Percentiles rank a stretch among this genome's conserved stretches.
Evolutionary conservation across 495 filamentous ascomycete species (phyloP).

Genomic region (Hypoxylon rickii): DNA sequence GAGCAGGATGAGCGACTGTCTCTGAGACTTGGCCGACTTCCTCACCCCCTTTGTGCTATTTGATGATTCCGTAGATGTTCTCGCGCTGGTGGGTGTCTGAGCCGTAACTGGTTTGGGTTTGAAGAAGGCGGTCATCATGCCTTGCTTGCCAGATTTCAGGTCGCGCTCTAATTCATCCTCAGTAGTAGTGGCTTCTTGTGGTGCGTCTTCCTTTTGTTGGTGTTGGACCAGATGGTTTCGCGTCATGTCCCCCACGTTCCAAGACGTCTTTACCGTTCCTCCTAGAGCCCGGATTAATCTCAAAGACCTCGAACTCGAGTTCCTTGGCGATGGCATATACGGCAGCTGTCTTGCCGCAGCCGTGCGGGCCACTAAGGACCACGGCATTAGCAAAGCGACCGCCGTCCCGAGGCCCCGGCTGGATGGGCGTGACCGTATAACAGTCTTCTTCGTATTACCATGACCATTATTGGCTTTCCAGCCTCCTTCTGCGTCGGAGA

Average conservation of each 20-base stretch:
- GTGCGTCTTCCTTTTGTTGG: constrained; percentile 38
- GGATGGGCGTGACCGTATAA: constrained; percentile 60
- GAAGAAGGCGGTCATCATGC: constrained; percentile 83
- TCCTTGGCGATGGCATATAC: constrained; percentile 96
- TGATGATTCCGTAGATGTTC: constrained; percentile 26
- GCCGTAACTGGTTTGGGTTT: constrained; percentile 46
- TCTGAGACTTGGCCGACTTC: constrained; percentile 63
- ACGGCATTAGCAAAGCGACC: constrained; percentile 62
- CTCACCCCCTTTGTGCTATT: constrained; percentile 37
- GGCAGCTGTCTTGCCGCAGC: constrained; percentile 91
- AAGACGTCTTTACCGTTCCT: constrained; percentile 88
- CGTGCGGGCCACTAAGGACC: constrained; percentile 84
- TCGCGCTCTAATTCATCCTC: constrained; percentile 59
- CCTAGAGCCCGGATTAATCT: constrained; percentile 83
- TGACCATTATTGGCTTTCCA: constrained; percentile 48
- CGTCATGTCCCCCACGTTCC: constrained; percentile 95
- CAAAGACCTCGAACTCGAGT: constrained; percentile 91
- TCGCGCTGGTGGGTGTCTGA: constrained; percentile 36
- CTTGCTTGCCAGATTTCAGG: constrained; percentile 68
- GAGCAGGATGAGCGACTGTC: constrained; percentile 91
- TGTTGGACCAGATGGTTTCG: constrained; percentile 82
- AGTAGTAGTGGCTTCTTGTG: constrained; percentile 13
- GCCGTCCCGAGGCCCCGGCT: constrained; percentile 49
- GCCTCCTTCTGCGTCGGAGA: constrained; percentile 68
- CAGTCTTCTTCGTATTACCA: constrained; percentile 58